phyloP scores from a whole-genome alignment of 208 protist species.

The Wallacemonas sp. region DNA sequence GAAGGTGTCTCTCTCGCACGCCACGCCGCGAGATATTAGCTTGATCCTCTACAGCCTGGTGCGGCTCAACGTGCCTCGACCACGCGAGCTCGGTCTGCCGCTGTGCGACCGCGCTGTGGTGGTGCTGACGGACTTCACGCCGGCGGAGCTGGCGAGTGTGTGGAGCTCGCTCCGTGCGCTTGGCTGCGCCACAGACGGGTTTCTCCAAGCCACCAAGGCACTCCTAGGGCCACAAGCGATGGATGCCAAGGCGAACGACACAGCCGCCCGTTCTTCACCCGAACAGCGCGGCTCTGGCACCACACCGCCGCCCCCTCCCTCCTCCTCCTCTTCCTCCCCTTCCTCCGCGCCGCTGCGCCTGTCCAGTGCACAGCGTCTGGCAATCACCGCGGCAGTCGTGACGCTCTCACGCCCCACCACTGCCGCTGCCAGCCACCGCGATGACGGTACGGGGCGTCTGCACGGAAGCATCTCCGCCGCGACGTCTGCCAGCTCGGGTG shows the following conservation, averaged over 20 bases:
- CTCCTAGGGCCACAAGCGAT: constrained; percentile 9
- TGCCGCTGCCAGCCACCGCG: no score
- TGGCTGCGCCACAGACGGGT: constrained; percentile 23
- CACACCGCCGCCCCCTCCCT: no score
- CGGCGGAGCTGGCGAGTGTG: constrained; percentile 66
- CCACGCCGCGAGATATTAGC: constrained; percentile 65
- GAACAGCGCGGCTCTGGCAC: no score
- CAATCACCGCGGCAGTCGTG: no score
- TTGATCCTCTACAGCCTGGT: constrained; percentile 77
- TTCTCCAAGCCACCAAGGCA: constrained; percentile 30
- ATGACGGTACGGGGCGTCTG: no score
- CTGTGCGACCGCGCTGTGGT: constrained; percentile 69
- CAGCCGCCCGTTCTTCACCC: no score
- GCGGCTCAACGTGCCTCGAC: constrained; percentile 56
- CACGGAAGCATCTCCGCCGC: background rate
- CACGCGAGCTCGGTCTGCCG: constrained; percentile 48
- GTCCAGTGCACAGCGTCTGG: no score
- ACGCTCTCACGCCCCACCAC: no score
- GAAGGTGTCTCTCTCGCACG: constrained; percentile 51
- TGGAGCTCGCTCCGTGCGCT: constrained; percentile 70
- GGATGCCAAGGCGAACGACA: background rate
- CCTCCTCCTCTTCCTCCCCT: no score
- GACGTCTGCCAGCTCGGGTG: background rate
- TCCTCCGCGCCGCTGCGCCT: no score
- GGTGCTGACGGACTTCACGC: constrained; percentile 54